Base-by-base conservation (phyloP, 1,139 yeast species). In the Kazachstania sp. region DNA sequence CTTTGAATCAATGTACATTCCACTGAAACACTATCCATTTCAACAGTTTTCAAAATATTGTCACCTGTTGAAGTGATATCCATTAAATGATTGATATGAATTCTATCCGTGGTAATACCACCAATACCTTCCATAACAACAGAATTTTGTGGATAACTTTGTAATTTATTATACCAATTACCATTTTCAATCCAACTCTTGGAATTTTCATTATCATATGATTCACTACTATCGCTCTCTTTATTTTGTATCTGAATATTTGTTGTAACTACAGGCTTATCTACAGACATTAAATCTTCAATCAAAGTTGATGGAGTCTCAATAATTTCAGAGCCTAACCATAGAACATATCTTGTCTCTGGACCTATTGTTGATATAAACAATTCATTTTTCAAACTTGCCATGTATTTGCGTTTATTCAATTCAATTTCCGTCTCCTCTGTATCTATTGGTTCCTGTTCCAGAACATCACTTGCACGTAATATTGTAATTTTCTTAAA, bases 11-110 rank as follows among this genome's bases (percentile, higher is more conserved):
- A 67, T 31, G 94, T 81, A 39, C 97, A 95, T 30, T 97, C 95
- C 50, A 92, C 97, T 47, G 98, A 98, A 49, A 92, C 97, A 65
- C 98, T 98, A 66, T 92, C 98, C 51, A 92, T 73, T 37, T 79
- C 78, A 83, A 90, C 82, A 61, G 79, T 83, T 3, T 80, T 74
- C 50, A 74, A 71, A 13, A 59, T 54, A 50, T 81, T 82, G 20
- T 83, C 92, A 8, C 71, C 70, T 5, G 6, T 15, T 5, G 29
- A 12, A 1, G 20, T 18, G 6, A 23, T 18, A 5, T 28, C 15
- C 32, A 16, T 16, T 12, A 38, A 30, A 16, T 38, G 32, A 18
- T 38, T 13, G n/a, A 38, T 19, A 18, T 26, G 41, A 7, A 39
- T 34, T 19, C 42, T 30, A 19, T 12, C 35, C 3, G 42, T 39